A percentile compares a stretch with the other conserved stretches of the same genome.
Evolutionary conservation across 768 basidiomycete genomes (phyloP).

Genomic region (Udeniomyces megalosporus): DNA sequence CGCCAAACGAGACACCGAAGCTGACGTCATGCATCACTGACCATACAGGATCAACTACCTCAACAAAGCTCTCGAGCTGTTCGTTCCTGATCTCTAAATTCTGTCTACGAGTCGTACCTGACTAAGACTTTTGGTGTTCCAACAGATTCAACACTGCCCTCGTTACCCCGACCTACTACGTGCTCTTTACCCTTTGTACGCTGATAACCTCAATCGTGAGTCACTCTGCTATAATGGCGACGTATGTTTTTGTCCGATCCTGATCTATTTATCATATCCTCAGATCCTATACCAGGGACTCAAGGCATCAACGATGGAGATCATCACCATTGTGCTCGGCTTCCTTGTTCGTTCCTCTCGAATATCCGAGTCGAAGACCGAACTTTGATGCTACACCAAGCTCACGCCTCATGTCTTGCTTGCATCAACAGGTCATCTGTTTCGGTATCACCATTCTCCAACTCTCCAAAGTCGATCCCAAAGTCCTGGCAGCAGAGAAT

Average conservation of each 20-base stretch:
- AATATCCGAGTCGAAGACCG: too few species aligned
- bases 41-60: conserved; percentile 89
- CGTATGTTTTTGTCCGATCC: not conserved
- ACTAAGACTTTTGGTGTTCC: too few species aligned
- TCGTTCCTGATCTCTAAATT: too few species aligned
- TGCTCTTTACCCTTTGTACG: conserved; percentile 33
- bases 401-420: too few species aligned
- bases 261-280: not conserved
- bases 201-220: conserved; percentile 23
- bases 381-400: not conserved
- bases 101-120: too few species aligned
- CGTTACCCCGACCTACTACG: conserved; percentile 33
- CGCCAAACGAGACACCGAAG: too few species aligned
- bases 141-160: conserved; percentile 47
- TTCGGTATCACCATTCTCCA: conserved; percentile 88
- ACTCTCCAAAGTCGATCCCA: conserved; percentile 66
- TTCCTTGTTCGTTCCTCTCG: not conserved
- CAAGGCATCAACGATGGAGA: conserved; percentile 53
- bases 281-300: conserved; percentile 83
- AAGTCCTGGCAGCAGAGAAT: conserved; percentile 42
- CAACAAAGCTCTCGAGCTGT: conserved; percentile 87
- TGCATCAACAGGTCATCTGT: conserved; percentile 64
- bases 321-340: conserved; percentile 69
- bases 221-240: not conserved
- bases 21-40: too few species aligned